These are phyloP conservation scores for Tubosaeta brunneosetosa DNA, from an alignment of 768 basidiomycete genomes.

Conservation along the genomic window DNA sequence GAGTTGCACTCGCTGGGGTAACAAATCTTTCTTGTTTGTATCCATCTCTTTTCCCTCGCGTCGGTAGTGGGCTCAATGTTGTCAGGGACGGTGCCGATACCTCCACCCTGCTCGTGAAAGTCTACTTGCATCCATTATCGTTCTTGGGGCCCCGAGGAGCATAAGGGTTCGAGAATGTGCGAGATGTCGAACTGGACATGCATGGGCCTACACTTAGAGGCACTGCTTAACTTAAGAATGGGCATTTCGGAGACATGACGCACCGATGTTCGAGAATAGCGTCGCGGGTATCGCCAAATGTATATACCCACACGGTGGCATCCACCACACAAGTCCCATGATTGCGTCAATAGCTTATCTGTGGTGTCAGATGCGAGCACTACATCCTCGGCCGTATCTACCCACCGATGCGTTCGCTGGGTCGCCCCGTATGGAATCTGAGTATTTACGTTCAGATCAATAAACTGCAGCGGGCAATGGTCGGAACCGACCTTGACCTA, in stretches of 20 bases:
- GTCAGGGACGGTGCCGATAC: no score
- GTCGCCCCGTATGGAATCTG: background rate
- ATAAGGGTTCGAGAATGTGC: background rate
- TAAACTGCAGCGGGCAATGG: background rate
- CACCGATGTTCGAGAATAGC: background rate
- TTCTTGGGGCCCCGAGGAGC: background rate
- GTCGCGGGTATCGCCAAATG: background rate
- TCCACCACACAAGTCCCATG: background rate
- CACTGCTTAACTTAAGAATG: no score
- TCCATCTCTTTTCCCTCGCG: no score
- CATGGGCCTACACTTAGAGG: no score
- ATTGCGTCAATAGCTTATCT: background rate
- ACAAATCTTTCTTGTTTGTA: no score
- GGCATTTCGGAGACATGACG: no score
- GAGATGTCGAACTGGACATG: no score
- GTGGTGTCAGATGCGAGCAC: background rate
- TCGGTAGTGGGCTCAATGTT: no score
- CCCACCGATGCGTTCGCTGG: background rate
- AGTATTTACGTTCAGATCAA: background rate
- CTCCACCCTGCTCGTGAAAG: no score
- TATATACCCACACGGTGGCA: background rate
- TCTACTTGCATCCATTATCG: background rate
- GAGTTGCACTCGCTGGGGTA: no score
- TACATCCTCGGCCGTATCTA: background rate
- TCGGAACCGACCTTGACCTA: slow-evolving; percentile 1